phyloP scores from a whole-genome alignment of 2,329 filamentous ascomycete species.

The Colletotrichum sp. region DNA sequence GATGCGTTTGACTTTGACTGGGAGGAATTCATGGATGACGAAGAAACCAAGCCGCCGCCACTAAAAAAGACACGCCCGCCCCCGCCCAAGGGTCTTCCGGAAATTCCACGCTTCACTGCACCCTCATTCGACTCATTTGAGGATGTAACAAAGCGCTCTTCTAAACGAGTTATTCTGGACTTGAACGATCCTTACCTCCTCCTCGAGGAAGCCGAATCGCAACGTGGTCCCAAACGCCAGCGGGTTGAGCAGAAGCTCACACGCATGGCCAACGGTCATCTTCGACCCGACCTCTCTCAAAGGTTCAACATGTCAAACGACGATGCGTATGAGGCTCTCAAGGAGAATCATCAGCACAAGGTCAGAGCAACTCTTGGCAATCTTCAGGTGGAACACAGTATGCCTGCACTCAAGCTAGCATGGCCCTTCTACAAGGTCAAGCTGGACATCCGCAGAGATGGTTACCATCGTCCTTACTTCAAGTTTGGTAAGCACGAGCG shows the following conservation, averaged over 20 bases:
- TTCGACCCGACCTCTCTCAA: constrained; percentile 75
- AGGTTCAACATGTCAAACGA: constrained; percentile 98
- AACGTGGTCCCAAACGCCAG: constrained; percentile 65
- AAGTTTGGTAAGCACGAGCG: constrained; percentile 72
- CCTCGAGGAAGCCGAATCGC: constrained; percentile 76
- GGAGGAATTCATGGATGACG: constrained; percentile 64
- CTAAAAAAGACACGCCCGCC: constrained; percentile 73
- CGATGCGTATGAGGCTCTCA: constrained; percentile 91
- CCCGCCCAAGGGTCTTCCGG: constrained; percentile 63
- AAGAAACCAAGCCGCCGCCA: constrained; percentile 47
- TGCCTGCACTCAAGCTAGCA: constrained; percentile 88
- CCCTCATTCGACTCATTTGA: constrained; percentile 85
- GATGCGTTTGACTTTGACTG: constrained; percentile 59
- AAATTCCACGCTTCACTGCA: constrained; percentile 63
- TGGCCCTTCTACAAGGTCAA: constrained; percentile 97
- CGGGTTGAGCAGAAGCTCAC: constrained; percentile 63
- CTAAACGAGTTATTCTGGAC: constrained; percentile 82
- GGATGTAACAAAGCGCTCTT: constrained; percentile 71
- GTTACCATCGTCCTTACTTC: constrained; percentile 84
- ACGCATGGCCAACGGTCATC: constrained; percentile 70
- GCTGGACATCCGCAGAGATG: constrained; percentile 74
- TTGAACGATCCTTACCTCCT: constrained; percentile 88
- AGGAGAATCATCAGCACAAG: constrained; percentile 96
- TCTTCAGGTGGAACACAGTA: constrained; percentile 90
- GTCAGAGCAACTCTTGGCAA: constrained; percentile 91